Evolutionary conservation across 805 yeast genomes (phyloP).

Genomic region (Ogataea degrootiae): DNA sequence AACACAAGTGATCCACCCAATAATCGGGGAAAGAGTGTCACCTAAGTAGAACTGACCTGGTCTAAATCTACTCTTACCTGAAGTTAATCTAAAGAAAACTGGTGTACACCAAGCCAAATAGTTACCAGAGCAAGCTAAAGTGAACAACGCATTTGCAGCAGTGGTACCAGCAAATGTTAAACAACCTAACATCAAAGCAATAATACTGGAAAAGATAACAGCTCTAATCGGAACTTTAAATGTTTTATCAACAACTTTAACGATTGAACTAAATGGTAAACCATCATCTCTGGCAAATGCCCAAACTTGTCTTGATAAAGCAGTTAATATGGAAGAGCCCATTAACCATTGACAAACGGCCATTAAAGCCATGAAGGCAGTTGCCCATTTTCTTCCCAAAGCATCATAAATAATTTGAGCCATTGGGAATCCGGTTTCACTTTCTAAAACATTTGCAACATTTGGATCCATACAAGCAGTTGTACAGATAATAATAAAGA

Average conservation of each 20-base stretch:
- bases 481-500: constrained; percentile 46
- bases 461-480: constrained; percentile 51
- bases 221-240: constrained; percentile 66
- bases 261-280: constrained; percentile 53
- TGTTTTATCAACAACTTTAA: constrained; percentile 53
- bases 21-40: constrained; percentile 38
- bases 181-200: constrained; percentile 49
- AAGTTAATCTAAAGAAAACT: constrained; percentile 46
- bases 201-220: constrained; percentile 45
- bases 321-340: constrained; percentile 60
- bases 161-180: constrained; percentile 53
- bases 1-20: constrained; percentile 38
- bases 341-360: constrained; percentile 59
- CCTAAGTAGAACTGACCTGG: constrained; percentile 73
- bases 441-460: constrained; percentile 35
- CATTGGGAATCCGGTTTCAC: constrained; percentile 54
- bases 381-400: constrained; percentile 60
- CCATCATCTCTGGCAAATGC: constrained; percentile 78
- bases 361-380: constrained; percentile 56
- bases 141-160: constrained; percentile 64
- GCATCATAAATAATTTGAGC: constrained; percentile 62
- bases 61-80: constrained; percentile 43
- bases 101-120: constrained; percentile 63
- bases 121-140: constrained; percentile 59
- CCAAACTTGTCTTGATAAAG: constrained; percentile 67